Percentiles rank a stretch among this genome's conserved stretches.
phyloP scores from a whole-genome alignment of 148 eudicot species.

The Rhododendron simsii region DNA sequence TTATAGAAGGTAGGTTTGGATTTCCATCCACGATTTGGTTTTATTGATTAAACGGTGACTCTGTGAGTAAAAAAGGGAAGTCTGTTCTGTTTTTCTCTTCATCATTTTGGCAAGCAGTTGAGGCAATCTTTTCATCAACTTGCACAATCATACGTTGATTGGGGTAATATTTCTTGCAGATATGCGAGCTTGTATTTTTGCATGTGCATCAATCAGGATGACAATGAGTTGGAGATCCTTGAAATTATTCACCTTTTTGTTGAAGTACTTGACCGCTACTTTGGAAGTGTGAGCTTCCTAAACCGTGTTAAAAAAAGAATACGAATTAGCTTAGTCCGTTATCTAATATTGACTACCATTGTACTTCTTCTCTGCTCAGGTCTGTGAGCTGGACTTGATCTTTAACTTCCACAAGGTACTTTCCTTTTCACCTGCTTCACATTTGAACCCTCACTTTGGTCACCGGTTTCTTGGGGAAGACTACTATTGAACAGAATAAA shows the following conservation, averaged over 20 bases:
- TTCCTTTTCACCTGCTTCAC: slow-evolving; percentile 3
- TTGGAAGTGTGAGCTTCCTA: slow-evolving; percentile 77
- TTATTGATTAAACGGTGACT: background rate
- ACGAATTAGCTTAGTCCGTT: background rate
- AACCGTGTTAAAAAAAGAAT: background rate
- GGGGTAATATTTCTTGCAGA: slow-evolving; percentile 30
- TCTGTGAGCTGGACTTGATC: slow-evolving; percentile 90
- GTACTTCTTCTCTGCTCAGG: slow-evolving; percentile 38
- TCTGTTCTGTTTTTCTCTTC: background rate
- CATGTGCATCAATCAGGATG: slow-evolving; percentile 88
- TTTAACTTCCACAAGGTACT: slow-evolving; percentile 92
- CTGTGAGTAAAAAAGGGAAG: background rate
- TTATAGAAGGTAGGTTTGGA: slow-evolving; percentile 57
- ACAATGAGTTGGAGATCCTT: slow-evolving; percentile 88
- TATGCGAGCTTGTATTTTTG: slow-evolving; percentile 94
- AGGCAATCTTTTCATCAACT: background rate
- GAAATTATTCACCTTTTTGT: slow-evolving; percentile 90
- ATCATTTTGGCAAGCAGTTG: background rate
- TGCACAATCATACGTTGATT: background rate
- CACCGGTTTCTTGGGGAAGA: background rate
- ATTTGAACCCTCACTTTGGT: background rate
- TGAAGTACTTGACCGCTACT: slow-evolving; percentile 90
- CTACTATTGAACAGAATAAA: background rate
- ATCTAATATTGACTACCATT: background rate
- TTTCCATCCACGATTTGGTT: background rate